Conservation (phyloP, 768 basidiomycete genomes). For the Imleria badia region DNA sequence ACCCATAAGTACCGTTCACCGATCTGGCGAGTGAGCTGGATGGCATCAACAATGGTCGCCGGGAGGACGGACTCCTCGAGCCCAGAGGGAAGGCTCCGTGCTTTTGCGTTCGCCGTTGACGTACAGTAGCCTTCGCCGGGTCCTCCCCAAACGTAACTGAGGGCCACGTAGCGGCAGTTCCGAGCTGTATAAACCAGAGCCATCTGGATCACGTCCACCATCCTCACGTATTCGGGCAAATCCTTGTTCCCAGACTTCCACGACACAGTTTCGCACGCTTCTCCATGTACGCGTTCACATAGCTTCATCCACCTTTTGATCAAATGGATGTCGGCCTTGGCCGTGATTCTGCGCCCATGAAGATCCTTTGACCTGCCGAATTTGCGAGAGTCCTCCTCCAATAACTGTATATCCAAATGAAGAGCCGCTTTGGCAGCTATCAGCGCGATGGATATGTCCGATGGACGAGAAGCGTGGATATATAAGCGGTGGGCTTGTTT, state of each 20-base stretch:
- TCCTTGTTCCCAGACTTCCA: slow-evolving; percentile 6
- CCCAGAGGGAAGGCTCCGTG: slow-evolving; percentile 1
- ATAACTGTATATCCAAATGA: slow-evolving; percentile 15
- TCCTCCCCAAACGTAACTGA: slow-evolving; percentile 21
- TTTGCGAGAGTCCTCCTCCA: slow-evolving; percentile 18
- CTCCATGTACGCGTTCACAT: slow-evolving; percentile 18
- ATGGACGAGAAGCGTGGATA: slow-evolving; percentile 12
- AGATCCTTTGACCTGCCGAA: slow-evolving; percentile 14
- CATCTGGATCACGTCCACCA: slow-evolving; percentile 16
- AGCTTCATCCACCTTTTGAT: slow-evolving; percentile 18
- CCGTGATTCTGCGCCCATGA: slow-evolving; percentile 22
- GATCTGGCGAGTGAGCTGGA: slow-evolving; percentile 13
- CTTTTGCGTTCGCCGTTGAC: neutral
- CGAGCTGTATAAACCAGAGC: slow-evolving; percentile 3
- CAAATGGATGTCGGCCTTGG: slow-evolving; percentile 4
- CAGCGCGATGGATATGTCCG: neutral
- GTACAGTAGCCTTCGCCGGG: slow-evolving; percentile 8
- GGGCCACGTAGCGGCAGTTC: slow-evolving; percentile 14
- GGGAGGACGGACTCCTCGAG: neutral
- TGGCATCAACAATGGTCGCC: slow-evolving; percentile 21
- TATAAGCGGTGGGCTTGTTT: slow-evolving; percentile 12
- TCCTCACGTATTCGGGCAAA: slow-evolving; percentile 11
- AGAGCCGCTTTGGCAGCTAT: neutral
- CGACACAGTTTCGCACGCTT: slow-evolving; percentile 8
- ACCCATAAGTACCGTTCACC: slow-evolving; percentile 27